A percentile compares a stretch with the other conserved stretches of the same genome.
Evolutionary conservation across 2,329 filamentous ascomycete species (phyloP).

Genomic region (Penicillium freii): DNA sequence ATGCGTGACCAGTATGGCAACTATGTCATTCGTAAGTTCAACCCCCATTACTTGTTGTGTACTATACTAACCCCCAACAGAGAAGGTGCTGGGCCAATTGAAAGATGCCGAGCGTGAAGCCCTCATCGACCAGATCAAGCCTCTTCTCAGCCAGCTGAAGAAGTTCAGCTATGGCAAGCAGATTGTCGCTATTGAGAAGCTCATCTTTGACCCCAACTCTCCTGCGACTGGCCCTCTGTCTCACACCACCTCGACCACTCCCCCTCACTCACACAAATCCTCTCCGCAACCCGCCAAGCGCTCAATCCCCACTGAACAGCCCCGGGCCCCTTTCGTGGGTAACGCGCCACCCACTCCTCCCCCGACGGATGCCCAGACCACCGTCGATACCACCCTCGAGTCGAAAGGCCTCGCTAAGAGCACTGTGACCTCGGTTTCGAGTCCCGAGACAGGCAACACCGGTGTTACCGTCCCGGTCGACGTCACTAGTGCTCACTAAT

Average conservation of each 20-base stretch:
- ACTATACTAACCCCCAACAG: constrained; percentile 48
- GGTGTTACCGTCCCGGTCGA: constrained; percentile 28
- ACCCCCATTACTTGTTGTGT: neutral
- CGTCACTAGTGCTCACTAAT: constrained; percentile 28
- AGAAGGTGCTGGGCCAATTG: constrained; percentile 71
- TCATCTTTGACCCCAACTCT: constrained; percentile 45
- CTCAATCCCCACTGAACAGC: constrained; percentile 37
- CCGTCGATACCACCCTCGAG: constrained; percentile 46
- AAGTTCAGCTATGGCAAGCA: constrained; percentile 66
- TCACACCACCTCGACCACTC: constrained; percentile 37
- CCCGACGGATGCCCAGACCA: constrained; percentile 67
- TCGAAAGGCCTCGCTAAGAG: constrained; percentile 36
- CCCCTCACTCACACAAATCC: constrained; percentile 42
- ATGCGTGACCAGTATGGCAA: constrained; percentile 93
- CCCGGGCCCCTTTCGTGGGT: constrained; percentile 48
- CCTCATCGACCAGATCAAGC: constrained; percentile 63
- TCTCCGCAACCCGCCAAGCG: constrained; percentile 39
- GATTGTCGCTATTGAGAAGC: constrained; percentile 61
- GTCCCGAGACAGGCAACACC: constrained; percentile 30
- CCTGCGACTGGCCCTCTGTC: constrained; percentile 25
- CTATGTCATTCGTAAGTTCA: constrained; percentile 85
- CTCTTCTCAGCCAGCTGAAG: constrained; percentile 61
- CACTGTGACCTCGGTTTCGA: constrained; percentile 35
- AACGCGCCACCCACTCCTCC: constrained; percentile 63
- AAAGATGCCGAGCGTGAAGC: constrained; percentile 58